Percentiles rank a stretch among this genome's conserved stretches.
phyloP scores from a whole-genome alignment of 2,329 filamentous ascomycete genomes.

The Dendryphion nanum region DNA sequence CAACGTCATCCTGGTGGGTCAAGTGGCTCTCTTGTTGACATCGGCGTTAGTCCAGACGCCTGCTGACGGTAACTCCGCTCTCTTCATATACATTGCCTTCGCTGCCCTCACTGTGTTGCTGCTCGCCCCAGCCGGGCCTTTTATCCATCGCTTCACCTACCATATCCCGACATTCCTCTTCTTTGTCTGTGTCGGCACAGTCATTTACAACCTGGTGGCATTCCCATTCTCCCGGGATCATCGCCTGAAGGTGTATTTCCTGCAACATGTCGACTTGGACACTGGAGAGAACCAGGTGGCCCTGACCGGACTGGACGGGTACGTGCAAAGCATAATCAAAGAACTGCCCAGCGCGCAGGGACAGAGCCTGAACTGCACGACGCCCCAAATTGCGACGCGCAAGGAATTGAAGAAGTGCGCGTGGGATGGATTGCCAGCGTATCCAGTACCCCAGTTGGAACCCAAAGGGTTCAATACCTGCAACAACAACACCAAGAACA shows the following conservation, averaged over 20 bases:
- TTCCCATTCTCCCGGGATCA: slow-evolving; percentile 84
- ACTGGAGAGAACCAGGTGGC: slow-evolving; percentile 68
- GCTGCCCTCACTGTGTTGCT: slow-evolving; percentile 68
- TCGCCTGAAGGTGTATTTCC: slow-evolving; percentile 83
- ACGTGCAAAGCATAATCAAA: slow-evolving; percentile 57
- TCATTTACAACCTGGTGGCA: slow-evolving; percentile 81
- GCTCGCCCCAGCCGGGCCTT: slow-evolving; percentile 74
- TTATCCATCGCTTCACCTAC: slow-evolving; percentile 81
- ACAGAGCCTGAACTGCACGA: slow-evolving; percentile 46
- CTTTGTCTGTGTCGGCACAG: slow-evolving; percentile 68
- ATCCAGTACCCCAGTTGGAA: slow-evolving; percentile 51
- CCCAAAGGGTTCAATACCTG: background rate
- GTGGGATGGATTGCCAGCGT: slow-evolving; percentile 68
- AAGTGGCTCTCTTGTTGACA: slow-evolving; percentile 71
- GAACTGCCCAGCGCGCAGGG: slow-evolving; percentile 70
- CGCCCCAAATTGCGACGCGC: slow-evolving; percentile 42
- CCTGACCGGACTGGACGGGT: slow-evolving; percentile 35
- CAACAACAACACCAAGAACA: slow-evolving; percentile 17
- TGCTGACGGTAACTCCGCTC: slow-evolving; percentile 72
- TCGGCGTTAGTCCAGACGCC: slow-evolving; percentile 76
- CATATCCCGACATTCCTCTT: slow-evolving; percentile 78
- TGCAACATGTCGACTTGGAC: slow-evolving; percentile 75
- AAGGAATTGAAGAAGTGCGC: slow-evolving; percentile 63
- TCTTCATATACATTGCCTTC: slow-evolving; percentile 70
- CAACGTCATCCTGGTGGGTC: slow-evolving; percentile 72